phyloP scores from a whole-genome alignment of 2,329 filamentous ascomycete species.

The Paraphaeosphaeria sporulosa region DNA sequence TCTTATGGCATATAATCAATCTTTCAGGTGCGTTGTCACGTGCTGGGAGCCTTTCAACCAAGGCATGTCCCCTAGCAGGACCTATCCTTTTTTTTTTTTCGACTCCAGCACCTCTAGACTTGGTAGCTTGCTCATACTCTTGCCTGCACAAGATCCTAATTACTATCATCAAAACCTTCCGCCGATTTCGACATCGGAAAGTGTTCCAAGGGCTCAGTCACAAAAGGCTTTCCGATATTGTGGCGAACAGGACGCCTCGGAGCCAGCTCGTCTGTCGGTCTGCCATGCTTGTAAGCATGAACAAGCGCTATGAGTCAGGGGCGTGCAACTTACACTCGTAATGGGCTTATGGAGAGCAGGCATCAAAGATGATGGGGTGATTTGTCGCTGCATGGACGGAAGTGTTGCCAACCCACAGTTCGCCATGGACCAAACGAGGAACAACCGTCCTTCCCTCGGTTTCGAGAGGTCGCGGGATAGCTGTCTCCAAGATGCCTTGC shows the following conservation, averaged over 20 bases:
- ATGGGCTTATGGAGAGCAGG: conserved; percentile 11
- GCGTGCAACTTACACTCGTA: conserved; percentile 10
- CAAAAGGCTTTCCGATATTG: not conserved
- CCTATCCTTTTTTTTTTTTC: too few species aligned
- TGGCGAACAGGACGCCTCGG: not conserved
- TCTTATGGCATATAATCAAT: too few species aligned
- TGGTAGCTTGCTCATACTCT: too few species aligned
- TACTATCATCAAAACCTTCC: too few species aligned
- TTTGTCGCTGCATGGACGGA: conserved; percentile 3
- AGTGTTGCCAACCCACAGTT: conserved; percentile 43
- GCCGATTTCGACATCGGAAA: too few species aligned
- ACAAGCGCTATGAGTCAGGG: too few species aligned
- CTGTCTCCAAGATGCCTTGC: conserved; percentile 25
- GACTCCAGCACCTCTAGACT: too few species aligned
- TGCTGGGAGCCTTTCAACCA: too few species aligned
- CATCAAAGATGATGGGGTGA: conserved; percentile 15
- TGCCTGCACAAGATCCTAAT: too few species aligned
- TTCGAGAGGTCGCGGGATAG: conserved; percentile 41
- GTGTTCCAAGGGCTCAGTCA: too few species aligned
- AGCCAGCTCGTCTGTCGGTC: not conserved
- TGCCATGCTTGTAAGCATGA: not conserved
- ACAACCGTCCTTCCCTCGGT: conserved; percentile 32
- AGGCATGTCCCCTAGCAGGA: too few species aligned
- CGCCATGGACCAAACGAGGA: conserved; percentile 38
- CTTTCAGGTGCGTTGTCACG: too few species aligned